Conservation (phyloP, 345 rosid genomes). For the Eucalyptus grandis region DNA sequence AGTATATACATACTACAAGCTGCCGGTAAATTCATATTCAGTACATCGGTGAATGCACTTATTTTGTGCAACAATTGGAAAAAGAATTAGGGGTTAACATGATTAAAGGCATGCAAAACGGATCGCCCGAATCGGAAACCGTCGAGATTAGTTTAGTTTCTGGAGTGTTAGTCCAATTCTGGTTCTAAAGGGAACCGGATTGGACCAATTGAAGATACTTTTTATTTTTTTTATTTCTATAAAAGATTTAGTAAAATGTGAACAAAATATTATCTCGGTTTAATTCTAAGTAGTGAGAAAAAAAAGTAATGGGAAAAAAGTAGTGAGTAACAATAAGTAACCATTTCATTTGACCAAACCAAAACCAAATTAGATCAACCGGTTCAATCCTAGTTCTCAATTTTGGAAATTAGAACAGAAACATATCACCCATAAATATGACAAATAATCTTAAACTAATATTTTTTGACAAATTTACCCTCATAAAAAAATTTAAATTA, state of each 20-base stretch:
- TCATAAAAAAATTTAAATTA: accelerated
- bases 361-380: too few species aligned
- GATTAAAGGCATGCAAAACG: too few species aligned
- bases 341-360: accelerated
- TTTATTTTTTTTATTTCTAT: too few species aligned
- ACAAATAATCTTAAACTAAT: too few species aligned
- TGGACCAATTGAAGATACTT: accelerated
- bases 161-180: too few species aligned
- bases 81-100: background rate
- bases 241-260: too few species aligned
- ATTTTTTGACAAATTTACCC: accelerated
- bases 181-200: accelerated
- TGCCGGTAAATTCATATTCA: background rate
- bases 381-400: accelerated
- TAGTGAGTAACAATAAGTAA: too few species aligned
- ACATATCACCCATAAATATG: too few species aligned
- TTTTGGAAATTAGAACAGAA: accelerated
- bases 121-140: accelerated
- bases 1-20: background rate
- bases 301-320: too few species aligned
- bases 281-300: accelerated
- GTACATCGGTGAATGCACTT: background rate
- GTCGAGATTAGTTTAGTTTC: too few species aligned
- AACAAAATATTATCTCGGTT: accelerated
- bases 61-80: background rate